phyloP scores from a whole-genome alignment of 805 yeast genomes.

The Saccharomyces eubayanus region DNA sequence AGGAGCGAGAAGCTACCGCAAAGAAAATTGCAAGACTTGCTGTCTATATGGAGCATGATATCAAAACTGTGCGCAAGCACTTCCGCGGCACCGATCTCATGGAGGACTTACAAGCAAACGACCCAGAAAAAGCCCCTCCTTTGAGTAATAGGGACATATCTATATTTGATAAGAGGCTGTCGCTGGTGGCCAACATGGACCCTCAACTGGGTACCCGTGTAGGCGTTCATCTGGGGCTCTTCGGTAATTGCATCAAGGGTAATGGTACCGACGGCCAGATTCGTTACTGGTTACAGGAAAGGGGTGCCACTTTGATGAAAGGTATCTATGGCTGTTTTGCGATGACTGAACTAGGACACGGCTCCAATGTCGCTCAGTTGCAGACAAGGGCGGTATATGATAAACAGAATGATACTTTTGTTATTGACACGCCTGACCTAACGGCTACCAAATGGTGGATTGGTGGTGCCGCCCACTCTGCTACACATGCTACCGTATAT shows the following conservation, averaged over 20 bases:
- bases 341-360: conserved; percentile 91
- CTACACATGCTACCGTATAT: conserved; percentile 78
- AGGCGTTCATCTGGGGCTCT: conserved; percentile 83
- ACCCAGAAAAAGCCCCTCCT: conserved; percentile 8
- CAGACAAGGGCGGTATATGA: conserved; percentile 89
- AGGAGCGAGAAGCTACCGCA: conserved; percentile 55
- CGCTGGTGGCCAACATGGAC: conserved; percentile 57
- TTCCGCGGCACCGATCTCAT: conserved; percentile 21
- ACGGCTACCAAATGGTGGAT: conserved; percentile 99
- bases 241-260: conserved; percentile 73
- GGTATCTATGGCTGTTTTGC: conserved; percentile 81
- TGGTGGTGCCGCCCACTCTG: conserved; percentile 94
- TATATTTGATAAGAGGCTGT: conserved; percentile 49
- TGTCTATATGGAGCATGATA: conserved; percentile 45
- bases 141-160: conserved; percentile 22
- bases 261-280: conserved; percentile 82
- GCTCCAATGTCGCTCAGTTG: conserved; percentile 86
- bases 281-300: conserved; percentile 68
- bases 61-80: conserved; percentile 19
- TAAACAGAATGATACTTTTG: conserved; percentile 52
- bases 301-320: conserved; percentile 52
- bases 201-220: conserved; percentile 74
- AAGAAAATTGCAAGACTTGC: conserved; percentile 53
- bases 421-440: conserved; percentile 77
- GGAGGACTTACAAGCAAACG: conserved; percentile 17